phyloP scores from a whole-genome alignment of 2,329 filamentous ascomycete species.

The Ophiostoma piceae region DNA sequence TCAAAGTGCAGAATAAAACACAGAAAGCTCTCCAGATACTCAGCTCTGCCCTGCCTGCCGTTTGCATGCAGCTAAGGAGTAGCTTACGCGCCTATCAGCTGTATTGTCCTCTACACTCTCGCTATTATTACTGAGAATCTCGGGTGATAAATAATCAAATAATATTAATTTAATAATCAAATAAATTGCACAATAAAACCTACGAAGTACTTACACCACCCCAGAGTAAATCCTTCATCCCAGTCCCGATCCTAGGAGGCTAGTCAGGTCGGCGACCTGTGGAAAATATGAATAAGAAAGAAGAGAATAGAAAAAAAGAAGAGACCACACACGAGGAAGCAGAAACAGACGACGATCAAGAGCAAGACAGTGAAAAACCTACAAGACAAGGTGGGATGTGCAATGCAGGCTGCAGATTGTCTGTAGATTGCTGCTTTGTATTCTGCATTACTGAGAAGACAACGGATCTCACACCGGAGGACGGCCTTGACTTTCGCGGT shows the following conservation, averaged over 20 bases:
- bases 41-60: conserved; percentile 2
- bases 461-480: neutral
- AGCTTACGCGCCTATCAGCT: conserved; percentile 1
- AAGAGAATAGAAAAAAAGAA: neutral
- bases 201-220: neutral
- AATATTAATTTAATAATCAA: neutral
- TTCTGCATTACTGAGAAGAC: neutral
- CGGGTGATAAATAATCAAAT: neutral
- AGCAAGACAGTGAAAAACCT: neutral
- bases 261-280: neutral
- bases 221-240: conserved; percentile 2
- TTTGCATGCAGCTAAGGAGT: neutral
- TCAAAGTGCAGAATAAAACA: too few relatives aligned
- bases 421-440: too few relatives aligned
- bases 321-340: neutral
- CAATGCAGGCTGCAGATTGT: neutral
- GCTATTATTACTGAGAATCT: neutral
- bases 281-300: neutral
- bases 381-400: neutral
- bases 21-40: neutral
- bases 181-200: neutral
- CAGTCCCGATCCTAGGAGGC: neutral
- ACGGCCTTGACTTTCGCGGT: neutral
- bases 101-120: too few relatives aligned
- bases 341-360: neutral